A percentile compares a stretch with the other conserved stretches of the same genome.
These are phyloP conservation scores for Dictyostelium purpureum DNA, from an alignment of 78 protist species.

Conservation along the genomic window DNA sequence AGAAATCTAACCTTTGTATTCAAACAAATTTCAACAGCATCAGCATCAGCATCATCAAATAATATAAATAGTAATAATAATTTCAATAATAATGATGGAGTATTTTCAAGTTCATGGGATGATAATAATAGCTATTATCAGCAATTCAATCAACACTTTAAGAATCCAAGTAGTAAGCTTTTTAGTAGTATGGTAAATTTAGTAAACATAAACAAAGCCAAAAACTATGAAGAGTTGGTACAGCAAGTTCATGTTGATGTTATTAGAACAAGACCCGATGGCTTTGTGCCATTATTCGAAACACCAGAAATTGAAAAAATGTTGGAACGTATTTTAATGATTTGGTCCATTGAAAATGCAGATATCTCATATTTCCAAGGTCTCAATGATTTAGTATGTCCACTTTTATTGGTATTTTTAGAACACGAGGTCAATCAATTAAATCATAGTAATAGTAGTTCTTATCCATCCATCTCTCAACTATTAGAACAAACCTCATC, in stretches of 20 bases:
- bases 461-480: slow-evolving; percentile 23
- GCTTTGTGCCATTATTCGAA: slow-evolving; percentile 49
- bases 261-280: slow-evolving; percentile 72
- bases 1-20: neutral
- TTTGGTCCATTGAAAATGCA: slow-evolving; percentile 60
- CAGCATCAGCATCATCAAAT: too few relatives aligned
- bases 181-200: slow-evolving; percentile 14
- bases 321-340: slow-evolving; percentile 43
- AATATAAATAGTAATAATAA: neutral
- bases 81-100: neutral
- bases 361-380: slow-evolving; percentile 77
- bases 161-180: slow-evolving; percentile 6
- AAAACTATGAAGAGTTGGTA: slow-evolving; percentile 23
- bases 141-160: neutral
- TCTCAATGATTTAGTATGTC: slow-evolving; percentile 64
- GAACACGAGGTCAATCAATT: neutral
- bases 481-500: neutral
- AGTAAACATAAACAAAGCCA: neutral
- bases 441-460: neutral
- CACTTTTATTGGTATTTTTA: slow-evolving; percentile 50
- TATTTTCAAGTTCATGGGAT: neutral
- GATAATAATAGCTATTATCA: slow-evolving; percentile 4
- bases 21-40: neutral
- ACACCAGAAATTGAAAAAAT: slow-evolving; percentile 54
- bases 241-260: slow-evolving; percentile 72